Base-by-base conservation (phyloP, 2,329 filamentous ascomycete species). In the Diaporthe ilicicola region DNA sequence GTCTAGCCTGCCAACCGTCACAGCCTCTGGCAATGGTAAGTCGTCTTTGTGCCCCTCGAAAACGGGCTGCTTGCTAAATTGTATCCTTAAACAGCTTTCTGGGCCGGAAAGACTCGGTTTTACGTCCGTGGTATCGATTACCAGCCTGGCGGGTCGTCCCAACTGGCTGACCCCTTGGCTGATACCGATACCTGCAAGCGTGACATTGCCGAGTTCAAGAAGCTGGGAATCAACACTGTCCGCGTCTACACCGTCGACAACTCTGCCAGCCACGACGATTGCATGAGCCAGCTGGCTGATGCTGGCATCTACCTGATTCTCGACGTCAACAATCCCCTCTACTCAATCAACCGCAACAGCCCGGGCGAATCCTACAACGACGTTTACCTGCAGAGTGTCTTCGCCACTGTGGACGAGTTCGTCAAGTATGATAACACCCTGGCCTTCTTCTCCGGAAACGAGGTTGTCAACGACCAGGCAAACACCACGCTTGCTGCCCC, bases 241-340 rank as follows among this genome's bases (percentile, higher is more conserved):
- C 94, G 95, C 82, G 93, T 97, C 73, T 98, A 97, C 88, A 94
- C 92, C 19, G 91, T 97, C 75, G 95, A 98, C 86, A 97, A 97
- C 88, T 91, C 91, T 64, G 84, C 86, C 76, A 83, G 92, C 81
- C 95, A 98, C 84, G 91, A 95, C 77, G 88, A 90, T 73, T 98
- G 95, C 86, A 98, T 98, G 95, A 85, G 87, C 72, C 86, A 88
- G 55, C 87, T 97, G 73, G 91, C 90, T 66, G 92, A 93, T 77
- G 94, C 94, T 74, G 93, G 93, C 77, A 97, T 97, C 86, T 97
- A 97, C 86, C 89, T 97, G 67, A 93, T 97, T 46, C 87, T 97
- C 65, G 94, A 97, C 78, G 93, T 96, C 86, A 97, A 97, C 89
- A 95, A 86, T 88, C 93, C 94, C 75, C 87, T 90, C 75, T 97